Base-by-base conservation (phyloP, 305 asterid genomes). In the Fraxinus ornus region DNA sequence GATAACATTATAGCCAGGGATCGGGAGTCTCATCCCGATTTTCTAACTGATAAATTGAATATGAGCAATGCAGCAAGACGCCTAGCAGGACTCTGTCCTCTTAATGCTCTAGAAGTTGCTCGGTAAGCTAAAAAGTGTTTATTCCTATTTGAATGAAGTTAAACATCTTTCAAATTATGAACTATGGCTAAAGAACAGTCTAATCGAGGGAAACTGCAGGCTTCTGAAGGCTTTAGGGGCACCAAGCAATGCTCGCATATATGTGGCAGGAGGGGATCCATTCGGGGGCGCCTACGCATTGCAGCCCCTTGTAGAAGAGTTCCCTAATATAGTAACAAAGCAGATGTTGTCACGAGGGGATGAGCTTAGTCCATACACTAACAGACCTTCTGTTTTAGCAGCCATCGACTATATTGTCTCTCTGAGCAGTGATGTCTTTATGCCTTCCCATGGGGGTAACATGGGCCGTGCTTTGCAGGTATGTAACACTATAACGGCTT, bases 381-480 rank as follows among this genome's bases (percentile, higher is more conserved):
- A 84, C 35, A 89, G 83, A 32, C 85, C 90, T 19, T 91, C 94
- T 0, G 79, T 78, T 12, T 86, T 92, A 21, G 93, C 94, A 44
- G 97, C 94, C 55, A 85, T 91, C 5, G 97, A 92, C 78, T 92
- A 92, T 84, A 86, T 89, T 7, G 97, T 92, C 21, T 92, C 89
- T 1, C 83, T 90, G 12, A 90, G 91, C 80, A 92, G 94, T 13
- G 89, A 92, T 47, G 93, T 92, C 3, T 90, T 91, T 41, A 68
- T 92, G 82, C 91, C 90, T 47, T 92, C 94, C 49, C 94, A 92
- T 37, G 93, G 94, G 7, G 94, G 94, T 57, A 90, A 92, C 79
- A 92, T 92, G 97, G 97, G 86, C 12, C 87, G 89, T 62, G 90
- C 97, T 28, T 83, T 92, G 86, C 94, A 92, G 92, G 92, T 90